These are phyloP conservation scores for Botrytis elliptica DNA, from an alignment of 2,329 filamentous ascomycete species.

Conservation along the genomic window DNA sequence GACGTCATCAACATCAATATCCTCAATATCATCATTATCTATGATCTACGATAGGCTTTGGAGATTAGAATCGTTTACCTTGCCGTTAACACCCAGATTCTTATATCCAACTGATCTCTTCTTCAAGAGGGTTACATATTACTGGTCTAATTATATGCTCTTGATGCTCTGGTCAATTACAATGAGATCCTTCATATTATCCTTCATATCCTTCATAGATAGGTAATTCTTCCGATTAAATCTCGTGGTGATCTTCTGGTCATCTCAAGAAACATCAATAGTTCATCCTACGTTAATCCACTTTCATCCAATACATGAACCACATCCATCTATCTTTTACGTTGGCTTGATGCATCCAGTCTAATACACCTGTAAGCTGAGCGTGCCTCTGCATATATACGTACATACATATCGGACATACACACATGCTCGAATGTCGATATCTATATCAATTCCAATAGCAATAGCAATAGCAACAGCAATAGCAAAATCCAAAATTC, in stretches of 20 bases:
- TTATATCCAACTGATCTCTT: background rate
- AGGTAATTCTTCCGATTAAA: background rate
- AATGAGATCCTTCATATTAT: background rate
- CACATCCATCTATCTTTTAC: background rate
- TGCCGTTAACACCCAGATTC: background rate
- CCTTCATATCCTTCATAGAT: background rate
- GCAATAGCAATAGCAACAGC: too few relatives aligned
- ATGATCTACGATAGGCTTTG: background rate
- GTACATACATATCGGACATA: background rate
- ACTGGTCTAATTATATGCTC: background rate
- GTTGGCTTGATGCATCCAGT: background rate
- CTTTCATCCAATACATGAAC: background rate
- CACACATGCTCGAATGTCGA: background rate
- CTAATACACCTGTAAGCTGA: slow-evolving; percentile 7
- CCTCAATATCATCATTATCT: background rate
- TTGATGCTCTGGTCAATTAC: background rate
- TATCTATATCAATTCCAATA: background rate
- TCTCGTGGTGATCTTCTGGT: background rate
- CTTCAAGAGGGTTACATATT: background rate
- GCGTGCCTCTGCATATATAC: background rate
- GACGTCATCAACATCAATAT: background rate
- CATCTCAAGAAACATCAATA: slow-evolving; percentile 5
- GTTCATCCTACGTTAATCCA: slow-evolving; percentile 14
- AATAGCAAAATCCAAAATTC: background rate
- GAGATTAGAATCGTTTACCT: background rate